A percentile compares a stretch with the other conserved stretches of the same genome.
Evolutionary conservation across 768 basidiomycete species (phyloP).

Genomic region (Serpula lacrymans): DNA sequence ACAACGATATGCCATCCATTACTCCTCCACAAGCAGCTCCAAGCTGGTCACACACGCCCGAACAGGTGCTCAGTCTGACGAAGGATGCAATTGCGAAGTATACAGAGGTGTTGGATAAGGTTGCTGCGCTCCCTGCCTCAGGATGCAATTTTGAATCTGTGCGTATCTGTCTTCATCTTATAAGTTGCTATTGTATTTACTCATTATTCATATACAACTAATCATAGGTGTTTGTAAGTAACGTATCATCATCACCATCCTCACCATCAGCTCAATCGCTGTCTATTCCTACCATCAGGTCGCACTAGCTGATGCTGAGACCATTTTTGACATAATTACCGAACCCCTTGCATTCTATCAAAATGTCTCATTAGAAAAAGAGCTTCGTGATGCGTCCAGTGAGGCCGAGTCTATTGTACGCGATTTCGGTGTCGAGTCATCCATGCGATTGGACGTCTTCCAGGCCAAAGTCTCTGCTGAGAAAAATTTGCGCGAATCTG

Average conservation of each 20-base stretch:
- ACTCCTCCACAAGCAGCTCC: constrained; percentile 66
- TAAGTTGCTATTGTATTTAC: not conserved
- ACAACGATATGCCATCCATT: constrained; percentile 42
- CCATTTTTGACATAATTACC: constrained; percentile 43
- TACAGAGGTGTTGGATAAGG: constrained; percentile 51
- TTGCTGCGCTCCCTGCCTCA: constrained; percentile 54
- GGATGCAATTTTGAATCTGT: constrained; percentile 69
- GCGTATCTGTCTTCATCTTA: constrained; percentile 19
- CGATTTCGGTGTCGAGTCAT: constrained; percentile 70
- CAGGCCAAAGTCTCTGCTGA: constrained; percentile 67
- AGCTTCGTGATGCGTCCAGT: constrained; percentile 79
- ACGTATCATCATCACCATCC: not conserved
- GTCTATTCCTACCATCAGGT: constrained; percentile 36
- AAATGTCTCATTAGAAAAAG: constrained; percentile 72
- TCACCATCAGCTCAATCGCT: constrained; percentile 4
- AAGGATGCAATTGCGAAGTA: constrained; percentile 57
- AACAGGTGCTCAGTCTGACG: constrained; percentile 54
- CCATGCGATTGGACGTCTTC: constrained; percentile 82
- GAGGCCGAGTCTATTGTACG: constrained; percentile 67
- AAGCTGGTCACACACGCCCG: constrained; percentile 61
- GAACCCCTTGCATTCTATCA: constrained; percentile 78
- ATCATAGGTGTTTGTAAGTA: constrained; percentile 69
- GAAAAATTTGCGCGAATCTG: constrained; percentile 62
- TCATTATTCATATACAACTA: not conserved
- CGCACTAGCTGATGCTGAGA: constrained; percentile 58